A percentile compares a stretch with the other conserved stretches of the same genome.
Conservation (phyloP, 768 basidiomycete genomes). For the Collybia mongolica region DNA sequence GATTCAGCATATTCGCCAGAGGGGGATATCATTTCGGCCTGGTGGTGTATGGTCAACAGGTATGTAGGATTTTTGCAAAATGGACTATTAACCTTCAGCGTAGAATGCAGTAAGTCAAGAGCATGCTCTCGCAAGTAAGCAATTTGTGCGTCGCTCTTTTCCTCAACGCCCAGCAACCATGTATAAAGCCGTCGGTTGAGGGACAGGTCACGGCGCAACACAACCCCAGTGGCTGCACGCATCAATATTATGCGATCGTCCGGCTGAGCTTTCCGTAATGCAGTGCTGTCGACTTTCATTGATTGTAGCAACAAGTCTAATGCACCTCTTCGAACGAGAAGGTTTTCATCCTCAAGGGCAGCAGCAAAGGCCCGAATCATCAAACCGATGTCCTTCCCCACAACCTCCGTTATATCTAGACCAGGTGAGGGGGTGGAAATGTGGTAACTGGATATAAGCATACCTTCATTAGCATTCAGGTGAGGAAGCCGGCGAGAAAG, state of each 20-base stretch:
- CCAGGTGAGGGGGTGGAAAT: neutral
- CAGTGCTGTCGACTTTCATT: conserved; percentile 69
- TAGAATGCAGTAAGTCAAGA: conserved; percentile 66
- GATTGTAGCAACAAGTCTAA: conserved; percentile 84
- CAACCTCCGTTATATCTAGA: conserved; percentile 64
- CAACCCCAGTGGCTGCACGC: conserved; percentile 83
- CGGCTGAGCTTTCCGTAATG: conserved; percentile 63
- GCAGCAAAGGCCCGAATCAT: conserved; percentile 93
- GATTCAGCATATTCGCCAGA: conserved; percentile 75
- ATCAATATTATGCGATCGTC: conserved; percentile 84
- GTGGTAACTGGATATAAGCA: neutral
- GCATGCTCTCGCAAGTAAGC: conserved; percentile 67
- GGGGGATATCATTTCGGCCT: conserved; percentile 78
- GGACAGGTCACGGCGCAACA: conserved; percentile 89
- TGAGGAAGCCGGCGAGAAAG: conserved; percentile 78
- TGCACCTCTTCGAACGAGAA: conserved; percentile 83
- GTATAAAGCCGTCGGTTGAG: conserved; percentile 90
- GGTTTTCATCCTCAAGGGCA: conserved; percentile 89
- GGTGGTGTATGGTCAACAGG: conserved; percentile 4
- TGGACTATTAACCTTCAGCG: conserved; percentile 54
- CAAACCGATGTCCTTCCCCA: conserved; percentile 86
- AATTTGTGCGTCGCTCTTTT: conserved; percentile 73
- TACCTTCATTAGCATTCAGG: conserved; percentile 70
- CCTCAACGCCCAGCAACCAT: conserved; percentile 88
- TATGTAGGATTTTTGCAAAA: neutral